phyloP scores from a whole-genome alignment of 176 grass and related monocot genomes.

The Dendrocalamus sinicus region DNA sequence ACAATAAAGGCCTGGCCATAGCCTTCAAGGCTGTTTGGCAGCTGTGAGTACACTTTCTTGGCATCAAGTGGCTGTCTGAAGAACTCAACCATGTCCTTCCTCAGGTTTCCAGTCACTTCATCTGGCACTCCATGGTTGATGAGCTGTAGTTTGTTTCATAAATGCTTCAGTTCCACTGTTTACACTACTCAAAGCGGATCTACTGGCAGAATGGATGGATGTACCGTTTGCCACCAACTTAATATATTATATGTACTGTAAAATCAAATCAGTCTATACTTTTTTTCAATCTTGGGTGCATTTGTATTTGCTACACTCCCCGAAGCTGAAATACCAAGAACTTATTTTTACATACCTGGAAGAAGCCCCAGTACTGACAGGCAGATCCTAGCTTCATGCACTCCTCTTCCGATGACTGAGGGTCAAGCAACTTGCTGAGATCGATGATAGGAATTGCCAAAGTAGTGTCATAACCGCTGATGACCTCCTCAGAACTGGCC shows the following conservation, averaged over 20 bases:
- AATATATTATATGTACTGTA: neutral
- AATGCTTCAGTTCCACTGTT: neutral
- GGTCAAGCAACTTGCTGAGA: conserved; percentile 28
- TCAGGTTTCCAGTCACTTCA: conserved; percentile 26
- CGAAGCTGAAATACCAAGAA: neutral
- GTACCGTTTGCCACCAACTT: neutral
- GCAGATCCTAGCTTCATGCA: conserved; percentile 24
- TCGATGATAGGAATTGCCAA: conserved; percentile 27
- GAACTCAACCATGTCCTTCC: conserved; percentile 19
- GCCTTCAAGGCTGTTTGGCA: conserved; percentile 30
- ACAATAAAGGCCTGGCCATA: conserved; percentile 54
- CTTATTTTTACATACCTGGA: neutral
- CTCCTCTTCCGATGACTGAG: conserved; percentile 22
- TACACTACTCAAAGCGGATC: neutral
- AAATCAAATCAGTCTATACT: neutral
- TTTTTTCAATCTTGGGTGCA: neutral
- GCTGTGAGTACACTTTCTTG: conserved; percentile 16
- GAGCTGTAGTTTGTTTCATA: conserved; percentile 11
- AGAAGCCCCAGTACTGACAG: neutral
- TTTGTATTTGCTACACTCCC: neutral
- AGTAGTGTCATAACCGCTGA: neutral
- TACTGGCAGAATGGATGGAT: no score
- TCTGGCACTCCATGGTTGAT: conserved; percentile 45
- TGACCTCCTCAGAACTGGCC: neutral
- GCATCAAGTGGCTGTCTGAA: conserved; percentile 30